These are phyloP conservation scores for Peronospora belbahrii DNA, from an alignment of 352 stramenopile genomes.

Conservation along the genomic window DNA sequence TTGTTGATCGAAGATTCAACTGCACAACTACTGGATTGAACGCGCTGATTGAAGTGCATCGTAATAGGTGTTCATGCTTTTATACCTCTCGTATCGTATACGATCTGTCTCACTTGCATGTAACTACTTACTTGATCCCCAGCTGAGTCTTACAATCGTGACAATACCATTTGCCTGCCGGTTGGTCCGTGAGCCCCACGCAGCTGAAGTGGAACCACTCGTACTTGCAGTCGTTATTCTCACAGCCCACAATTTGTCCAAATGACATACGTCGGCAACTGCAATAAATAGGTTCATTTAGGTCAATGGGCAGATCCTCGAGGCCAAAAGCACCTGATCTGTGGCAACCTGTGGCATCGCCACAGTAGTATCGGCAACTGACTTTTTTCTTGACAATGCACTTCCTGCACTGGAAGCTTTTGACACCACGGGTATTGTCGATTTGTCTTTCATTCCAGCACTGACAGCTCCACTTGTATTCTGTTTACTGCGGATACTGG, in stretches of 20 bases:
- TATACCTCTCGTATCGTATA: too few species aligned
- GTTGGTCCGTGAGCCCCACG: conserved; percentile 80
- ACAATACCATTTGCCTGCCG: conserved; percentile 78
- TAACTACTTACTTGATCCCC: conserved; percentile 46
- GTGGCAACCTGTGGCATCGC: conserved; percentile 12
- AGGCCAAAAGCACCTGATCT: conserved; percentile 29
- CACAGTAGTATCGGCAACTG: conserved; percentile 31
- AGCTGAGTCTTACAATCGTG: conserved; percentile 66
- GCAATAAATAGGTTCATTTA: conserved; percentile 86
- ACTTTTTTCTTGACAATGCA: conserved; percentile 40
- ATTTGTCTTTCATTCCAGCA: conserved; percentile 18
- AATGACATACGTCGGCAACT: conserved; percentile 82
- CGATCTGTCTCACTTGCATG: not conserved
- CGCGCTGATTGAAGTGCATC: too few species aligned
- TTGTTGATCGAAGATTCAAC: too few species aligned
- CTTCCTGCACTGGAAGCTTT: conserved; percentile 13
- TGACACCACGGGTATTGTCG: conserved; percentile 5
- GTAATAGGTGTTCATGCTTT: too few species aligned
- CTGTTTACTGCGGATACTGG: conserved; percentile 28
- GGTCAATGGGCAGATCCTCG: conserved; percentile 78
- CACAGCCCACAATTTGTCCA: conserved; percentile 88
- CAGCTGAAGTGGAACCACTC: conserved; percentile 90
- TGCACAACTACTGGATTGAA: too few species aligned
- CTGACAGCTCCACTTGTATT: conserved; percentile 5
- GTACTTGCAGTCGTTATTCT: conserved; percentile 91